A percentile compares a stretch with the other conserved stretches of the same genome.
Evolutionary conservation across 2,329 filamentous ascomycete genomes (phyloP).

Genomic region (Xylaria sp.): DNA sequence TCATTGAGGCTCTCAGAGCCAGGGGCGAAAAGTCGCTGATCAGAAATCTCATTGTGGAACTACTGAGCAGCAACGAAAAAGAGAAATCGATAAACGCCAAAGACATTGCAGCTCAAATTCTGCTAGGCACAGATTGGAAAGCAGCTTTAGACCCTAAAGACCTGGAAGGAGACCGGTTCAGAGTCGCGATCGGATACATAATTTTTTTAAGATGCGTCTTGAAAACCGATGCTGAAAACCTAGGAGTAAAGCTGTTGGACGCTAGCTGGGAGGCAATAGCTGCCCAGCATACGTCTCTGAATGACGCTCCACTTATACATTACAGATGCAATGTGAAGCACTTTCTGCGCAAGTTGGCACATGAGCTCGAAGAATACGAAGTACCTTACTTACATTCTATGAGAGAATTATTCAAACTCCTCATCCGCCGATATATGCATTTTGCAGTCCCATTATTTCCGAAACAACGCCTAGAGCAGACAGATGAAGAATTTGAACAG

Average conservation of each 20-base stretch:
- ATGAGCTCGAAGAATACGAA: rapidly evolving
- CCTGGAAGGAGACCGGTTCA: not conserved
- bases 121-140: not conserved
- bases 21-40: not conserved
- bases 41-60: not conserved
- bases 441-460: not conserved
- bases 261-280: constrained; percentile 1
- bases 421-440: constrained; percentile 9
- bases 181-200: not conserved
- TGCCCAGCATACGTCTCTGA: not conserved
- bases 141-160: not conserved
- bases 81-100: not conserved
- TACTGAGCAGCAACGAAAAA: not conserved
- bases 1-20: constrained; percentile 1
- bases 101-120: not conserved
- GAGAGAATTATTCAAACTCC: not conserved
- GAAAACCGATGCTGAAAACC: not conserved
- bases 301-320: not conserved
- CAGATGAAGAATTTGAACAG: not conserved
- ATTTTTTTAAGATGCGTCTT: not conserved
- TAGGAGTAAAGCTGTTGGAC: not conserved
- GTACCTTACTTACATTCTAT: not conserved
- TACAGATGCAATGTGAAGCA: not conserved
- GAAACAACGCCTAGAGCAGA: not conserved
- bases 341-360: not conserved